Evolutionary conservation across 805 yeast genomes (phyloP).

Genomic region (Yarrowia sp.): DNA sequence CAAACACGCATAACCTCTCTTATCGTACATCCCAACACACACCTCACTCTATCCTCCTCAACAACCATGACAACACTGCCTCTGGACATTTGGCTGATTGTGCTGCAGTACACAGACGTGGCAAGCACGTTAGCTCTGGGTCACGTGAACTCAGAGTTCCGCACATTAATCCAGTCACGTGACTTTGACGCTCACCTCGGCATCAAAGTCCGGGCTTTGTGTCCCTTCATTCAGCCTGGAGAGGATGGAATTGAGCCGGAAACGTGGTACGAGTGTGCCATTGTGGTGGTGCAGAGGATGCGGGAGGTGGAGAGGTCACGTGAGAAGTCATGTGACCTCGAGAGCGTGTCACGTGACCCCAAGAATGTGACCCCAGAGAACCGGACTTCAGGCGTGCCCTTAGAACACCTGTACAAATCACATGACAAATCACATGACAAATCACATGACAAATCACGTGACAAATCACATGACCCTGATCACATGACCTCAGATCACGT

Average conservation of each 20-base stretch:
- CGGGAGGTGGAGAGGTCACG: neutral
- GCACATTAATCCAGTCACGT: neutral
- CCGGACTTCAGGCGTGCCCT: too few species aligned
- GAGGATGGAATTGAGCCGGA: constrained; percentile 3
- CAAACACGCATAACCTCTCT: constrained; percentile 24
- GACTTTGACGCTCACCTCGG: neutral
- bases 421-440: too few species aligned
- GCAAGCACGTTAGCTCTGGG: constrained; percentile 1
- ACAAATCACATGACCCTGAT: too few species aligned
- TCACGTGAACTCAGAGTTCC: constrained; percentile 13
- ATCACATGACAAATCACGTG: too few species aligned
- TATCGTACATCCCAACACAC: constrained; percentile 8
- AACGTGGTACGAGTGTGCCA: constrained; percentile 5
- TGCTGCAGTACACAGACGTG: constrained; percentile 1
- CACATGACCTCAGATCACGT: neutral
- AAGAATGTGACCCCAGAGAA: too few species aligned
- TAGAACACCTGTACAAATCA: too few species aligned
- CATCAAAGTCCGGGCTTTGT: neutral
- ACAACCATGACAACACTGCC: neutral
- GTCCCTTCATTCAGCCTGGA: constrained; percentile 14
- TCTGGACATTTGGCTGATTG: constrained; percentile 17
- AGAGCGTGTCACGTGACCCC: neutral
- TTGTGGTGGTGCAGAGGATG: neutral
- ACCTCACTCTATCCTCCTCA: neutral
- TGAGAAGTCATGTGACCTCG: too few species aligned